These are phyloP conservation scores for Leccinum olivaceopallidum DNA, from an alignment of 768 basidiomycete species.

Conservation along the genomic window DNA sequence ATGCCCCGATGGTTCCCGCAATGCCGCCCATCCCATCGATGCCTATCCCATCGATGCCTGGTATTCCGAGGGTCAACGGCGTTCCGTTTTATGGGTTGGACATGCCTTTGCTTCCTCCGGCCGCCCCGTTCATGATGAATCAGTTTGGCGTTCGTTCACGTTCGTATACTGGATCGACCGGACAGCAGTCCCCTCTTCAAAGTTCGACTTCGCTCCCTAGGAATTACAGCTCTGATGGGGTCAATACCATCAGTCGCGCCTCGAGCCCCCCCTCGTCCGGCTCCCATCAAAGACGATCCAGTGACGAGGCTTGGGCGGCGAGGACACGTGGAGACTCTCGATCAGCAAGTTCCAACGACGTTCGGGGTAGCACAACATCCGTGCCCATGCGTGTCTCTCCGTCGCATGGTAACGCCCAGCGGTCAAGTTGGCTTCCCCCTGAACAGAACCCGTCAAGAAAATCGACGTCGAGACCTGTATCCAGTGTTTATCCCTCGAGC, in stretches of 20 bases:
- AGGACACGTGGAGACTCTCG: constrained; percentile 15
- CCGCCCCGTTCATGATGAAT: constrained; percentile 75
- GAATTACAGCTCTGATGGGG: constrained; percentile 28
- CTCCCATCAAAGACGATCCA: constrained; percentile 32
- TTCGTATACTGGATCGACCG: constrained; percentile 31
- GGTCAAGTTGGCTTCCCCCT: constrained; percentile 27
- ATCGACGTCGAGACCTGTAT: constrained; percentile 19
- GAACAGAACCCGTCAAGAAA: constrained; percentile 17
- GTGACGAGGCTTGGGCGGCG: constrained; percentile 28
- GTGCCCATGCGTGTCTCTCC: constrained; percentile 9
- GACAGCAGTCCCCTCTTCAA: constrained; percentile 31
- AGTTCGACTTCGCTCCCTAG: constrained; percentile 21
- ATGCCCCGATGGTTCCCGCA: constrained; percentile 14
- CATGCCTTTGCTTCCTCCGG: constrained; percentile 70
- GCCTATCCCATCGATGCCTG: constrained; percentile 40
- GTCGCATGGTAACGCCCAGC: constrained; percentile 17
- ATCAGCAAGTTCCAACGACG: constrained; percentile 19
- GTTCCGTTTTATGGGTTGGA: constrained; percentile 53
- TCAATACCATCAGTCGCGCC: constrained; percentile 17
- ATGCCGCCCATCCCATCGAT: constrained; percentile 41
- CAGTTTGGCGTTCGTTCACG: constrained; percentile 47
- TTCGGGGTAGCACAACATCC: constrained; percentile 14
- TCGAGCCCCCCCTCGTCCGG: constrained; percentile 21
- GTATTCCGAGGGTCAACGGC: constrained; percentile 33
- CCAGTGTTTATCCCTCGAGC: constrained; percentile 14